Evolutionary conservation across 768 basidiomycete genomes (phyloP), one percentile per base, ranked within the genome.

Genomic region (Leccinellum luteum): DNA sequence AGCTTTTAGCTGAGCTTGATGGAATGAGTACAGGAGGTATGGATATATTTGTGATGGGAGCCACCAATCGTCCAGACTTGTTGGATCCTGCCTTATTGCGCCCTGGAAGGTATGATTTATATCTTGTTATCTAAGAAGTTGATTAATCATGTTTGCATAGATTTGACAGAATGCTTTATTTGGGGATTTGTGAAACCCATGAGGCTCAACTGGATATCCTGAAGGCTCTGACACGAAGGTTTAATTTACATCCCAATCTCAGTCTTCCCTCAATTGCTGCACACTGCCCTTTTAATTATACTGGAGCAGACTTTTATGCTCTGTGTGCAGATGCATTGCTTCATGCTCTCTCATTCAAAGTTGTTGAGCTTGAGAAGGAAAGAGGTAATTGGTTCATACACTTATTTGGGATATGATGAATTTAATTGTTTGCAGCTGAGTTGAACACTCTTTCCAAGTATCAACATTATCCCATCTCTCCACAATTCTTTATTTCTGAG

Each of bases 221-320:
- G 3, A 81, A 87, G 65, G 97, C 97, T 2, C 74, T 98, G 58
- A 98, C 97, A 3, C 76, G 94, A 57, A 98, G 95, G 70, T 98
- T 99, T 79, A 84, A 82, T 34, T 80, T 98, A 25, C 82, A 90
- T 63, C 79, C 87, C 0, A 75, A 73, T 50, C 77, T 94, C 8
- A 76, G 86, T 63, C 81, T 98, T 7, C 70, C 72, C 19, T 59
- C 65, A 8, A 72, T 99, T 45, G 91, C 90, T 21, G 78, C 85
- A 27, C 74, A 76, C 32, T 98, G 95, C 60, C 88, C 93, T 0
- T 92, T 95, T 78, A 93, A 94, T 69, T 94, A 89, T 68, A 98
- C 97, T 3, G 97, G 97, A 45, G 97, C 97, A 43, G 97, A 99
- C 70, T 94, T 98, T 61, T 98, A 99, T 76, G 97, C 97, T 0